A percentile compares a stretch with the other conserved stretches of the same genome.
Evolutionary conservation across 768 basidiomycete species (phyloP).

Genomic region (Pleurotus tuoliensis): DNA sequence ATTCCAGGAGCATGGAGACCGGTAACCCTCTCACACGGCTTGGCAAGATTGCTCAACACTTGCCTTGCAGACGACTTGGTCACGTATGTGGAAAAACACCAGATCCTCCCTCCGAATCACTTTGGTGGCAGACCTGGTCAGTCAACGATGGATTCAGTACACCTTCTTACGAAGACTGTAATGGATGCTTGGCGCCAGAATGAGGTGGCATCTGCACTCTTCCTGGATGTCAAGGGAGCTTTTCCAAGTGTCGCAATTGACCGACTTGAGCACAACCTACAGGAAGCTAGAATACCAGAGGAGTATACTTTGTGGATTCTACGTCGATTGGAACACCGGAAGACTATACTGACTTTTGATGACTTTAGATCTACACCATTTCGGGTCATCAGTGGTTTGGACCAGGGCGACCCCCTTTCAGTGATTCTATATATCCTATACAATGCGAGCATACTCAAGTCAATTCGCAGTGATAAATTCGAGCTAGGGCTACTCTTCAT

Average conservation of each 20-base stretch:
- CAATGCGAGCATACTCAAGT: conserved; percentile 18
- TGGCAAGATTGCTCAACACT: conserved; percentile 7
- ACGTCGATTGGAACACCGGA: conserved; percentile 12
- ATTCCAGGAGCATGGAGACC: conserved; percentile 29
- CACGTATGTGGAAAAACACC: conserved; percentile 13
- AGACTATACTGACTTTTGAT: conserved; percentile 23
- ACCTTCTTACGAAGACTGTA: conserved; percentile 16
- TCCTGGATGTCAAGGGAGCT: conserved; percentile 25
- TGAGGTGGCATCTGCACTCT: conserved; percentile 20
- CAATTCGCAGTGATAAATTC: no score
- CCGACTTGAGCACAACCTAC: conserved; percentile 19
- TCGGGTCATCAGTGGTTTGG: conserved; percentile 18
- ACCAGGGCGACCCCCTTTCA: conserved; percentile 23
- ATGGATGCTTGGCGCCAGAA: conserved; percentile 18
- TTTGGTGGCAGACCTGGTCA: conserved; percentile 26
- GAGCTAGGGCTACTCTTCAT: no score
- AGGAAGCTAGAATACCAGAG: conserved; percentile 17
- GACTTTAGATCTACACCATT: conserved; percentile 18
- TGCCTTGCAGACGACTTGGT: conserved; percentile 13
- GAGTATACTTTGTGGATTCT: conserved; percentile 13
- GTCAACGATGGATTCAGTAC: conserved; percentile 25
- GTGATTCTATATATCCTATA: conserved; percentile 25
- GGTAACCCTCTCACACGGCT: conserved; percentile 20
- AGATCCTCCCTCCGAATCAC: conserved; percentile 20
- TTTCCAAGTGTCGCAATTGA: conserved; percentile 20